These are phyloP conservation scores for Podaxis sp. DNA, from an alignment of 768 basidiomycete species.

Conservation along the genomic window DNA sequence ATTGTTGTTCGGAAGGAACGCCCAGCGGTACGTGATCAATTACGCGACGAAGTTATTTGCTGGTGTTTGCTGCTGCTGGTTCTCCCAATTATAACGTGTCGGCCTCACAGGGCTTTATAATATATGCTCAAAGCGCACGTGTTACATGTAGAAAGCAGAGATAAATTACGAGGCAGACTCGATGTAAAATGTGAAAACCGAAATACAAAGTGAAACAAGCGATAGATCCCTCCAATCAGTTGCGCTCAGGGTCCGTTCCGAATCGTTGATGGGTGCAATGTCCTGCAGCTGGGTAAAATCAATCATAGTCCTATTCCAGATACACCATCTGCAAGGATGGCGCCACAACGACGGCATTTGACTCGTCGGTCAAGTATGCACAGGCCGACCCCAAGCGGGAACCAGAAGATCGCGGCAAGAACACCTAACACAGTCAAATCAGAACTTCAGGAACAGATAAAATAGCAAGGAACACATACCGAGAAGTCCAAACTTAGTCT, in stretches of 20 bases:
- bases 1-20: neutral
- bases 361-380: conserved; percentile 76
- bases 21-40: too few relatives aligned
- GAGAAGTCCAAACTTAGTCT: conserved; percentile 67
- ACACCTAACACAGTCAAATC: conserved; percentile 46
- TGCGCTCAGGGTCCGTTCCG: neutral
- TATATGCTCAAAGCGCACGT: neutral
- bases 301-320: conserved; percentile 30
- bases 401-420: conserved; percentile 84
- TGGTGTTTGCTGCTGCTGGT: neutral
- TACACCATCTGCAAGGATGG: conserved; percentile 41
- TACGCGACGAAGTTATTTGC: neutral
- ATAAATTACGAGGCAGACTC: neutral
- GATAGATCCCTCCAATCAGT: neutral
- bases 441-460: conserved; percentile 10
- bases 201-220: neutral
- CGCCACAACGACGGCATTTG: conserved; percentile 55
- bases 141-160: neutral
- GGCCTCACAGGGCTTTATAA: too few relatives aligned
- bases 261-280: neutral
- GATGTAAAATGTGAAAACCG: neutral
- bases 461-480: conserved; percentile 43
- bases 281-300: neutral
- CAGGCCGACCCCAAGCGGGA: conserved; percentile 77
- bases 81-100: too few relatives aligned